Percentiles rank a stretch among this genome's conserved stretches.
These are phyloP conservation scores for Candida chilensis DNA, from an alignment of 805 yeast species.

Conservation along the genomic window DNA sequence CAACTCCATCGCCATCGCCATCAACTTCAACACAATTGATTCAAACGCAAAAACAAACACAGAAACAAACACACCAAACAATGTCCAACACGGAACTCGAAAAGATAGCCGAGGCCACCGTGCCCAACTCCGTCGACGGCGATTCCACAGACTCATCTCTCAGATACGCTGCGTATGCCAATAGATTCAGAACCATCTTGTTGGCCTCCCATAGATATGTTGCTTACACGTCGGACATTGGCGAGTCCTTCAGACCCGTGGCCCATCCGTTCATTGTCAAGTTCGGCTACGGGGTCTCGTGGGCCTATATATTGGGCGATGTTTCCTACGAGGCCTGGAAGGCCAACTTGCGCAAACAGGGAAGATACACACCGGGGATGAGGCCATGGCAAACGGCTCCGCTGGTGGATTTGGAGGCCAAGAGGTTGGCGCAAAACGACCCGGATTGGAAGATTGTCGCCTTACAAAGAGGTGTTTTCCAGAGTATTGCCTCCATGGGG, in stretches of 20 bases:
- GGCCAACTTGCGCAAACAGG: conserved; percentile 56
- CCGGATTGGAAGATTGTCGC: conserved; percentile 62
- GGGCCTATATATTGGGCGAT: conserved; percentile 72
- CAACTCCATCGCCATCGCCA: no score
- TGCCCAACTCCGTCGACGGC: neutral
- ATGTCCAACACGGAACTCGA: neutral
- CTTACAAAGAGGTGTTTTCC: conserved; percentile 70
- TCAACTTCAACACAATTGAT: no score
- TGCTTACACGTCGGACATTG: conserved; percentile 82
- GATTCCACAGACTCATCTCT: conserved; percentile 39
- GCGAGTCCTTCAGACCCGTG: conserved; percentile 79
- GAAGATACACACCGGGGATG: conserved; percentile 48
- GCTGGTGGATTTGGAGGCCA: no score
- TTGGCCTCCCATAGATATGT: conserved; percentile 72
- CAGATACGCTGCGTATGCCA: conserved; percentile 80
- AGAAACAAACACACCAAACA: neutral
- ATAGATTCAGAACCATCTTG: conserved; percentile 61
- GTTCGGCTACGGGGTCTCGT: conserved; percentile 63
- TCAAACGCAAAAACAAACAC: no score
- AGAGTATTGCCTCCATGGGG: conserved; percentile 78
- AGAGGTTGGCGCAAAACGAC: conserved; percentile 27
- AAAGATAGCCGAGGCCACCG: neutral
- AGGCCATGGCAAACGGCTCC: conserved; percentile 60
- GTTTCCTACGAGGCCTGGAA: conserved; percentile 69
- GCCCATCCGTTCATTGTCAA: conserved; percentile 62